Base-by-base conservation (phyloP, 805 yeast genomes). In the Kodamaea fukazawae region DNA sequence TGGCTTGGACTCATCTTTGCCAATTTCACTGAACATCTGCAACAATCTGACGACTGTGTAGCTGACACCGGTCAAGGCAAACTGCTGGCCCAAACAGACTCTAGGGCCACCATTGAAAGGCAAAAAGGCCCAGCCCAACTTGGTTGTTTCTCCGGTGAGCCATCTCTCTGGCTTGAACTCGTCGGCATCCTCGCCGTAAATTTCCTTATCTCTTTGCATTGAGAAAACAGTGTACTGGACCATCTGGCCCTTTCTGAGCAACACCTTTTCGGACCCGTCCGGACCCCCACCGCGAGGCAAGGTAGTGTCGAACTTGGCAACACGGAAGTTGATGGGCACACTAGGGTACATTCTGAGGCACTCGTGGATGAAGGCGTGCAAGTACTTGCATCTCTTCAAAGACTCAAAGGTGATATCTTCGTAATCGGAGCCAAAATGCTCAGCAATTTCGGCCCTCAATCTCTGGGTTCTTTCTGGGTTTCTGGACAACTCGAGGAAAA, bases 21-120 rank as follows among this genome's bases (percentile, higher is more conserved):
- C 16, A n/a, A 59, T 44, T 40, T 54, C 47, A 17, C 54, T 52
- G 45, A 55, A 65, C 36, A 46, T 46, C 41, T 64, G 70, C 23
- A 53, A 39, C 34, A 71, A 49, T 46, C 76, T 59, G 10, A 59
- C 65, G 20, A 69, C 47, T n/a, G 65, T 60, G 53, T 71, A 73
- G 15, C 72, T 60, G 8, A 75, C 73, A 55, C 74, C 79, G 15
- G 76, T 73, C 17, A 75, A 65, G 5, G 80, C 80, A 54, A 72
- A 73, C 54, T 74, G 79, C 58, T 75, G 78, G 30, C 79, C 79
- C 34, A 75, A 58, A 51, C 79, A 75, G 42, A 74, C 71, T 44
- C 79, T 56, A 15, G 79, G 79, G 6, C 79, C 79, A 36, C 79
- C 79, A 37, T 59, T 59, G 43, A 59, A 59, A 20, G 64, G 64